Base-by-base conservation (phyloP, 768 basidiomycete species). In the Suillus lakei region DNA sequence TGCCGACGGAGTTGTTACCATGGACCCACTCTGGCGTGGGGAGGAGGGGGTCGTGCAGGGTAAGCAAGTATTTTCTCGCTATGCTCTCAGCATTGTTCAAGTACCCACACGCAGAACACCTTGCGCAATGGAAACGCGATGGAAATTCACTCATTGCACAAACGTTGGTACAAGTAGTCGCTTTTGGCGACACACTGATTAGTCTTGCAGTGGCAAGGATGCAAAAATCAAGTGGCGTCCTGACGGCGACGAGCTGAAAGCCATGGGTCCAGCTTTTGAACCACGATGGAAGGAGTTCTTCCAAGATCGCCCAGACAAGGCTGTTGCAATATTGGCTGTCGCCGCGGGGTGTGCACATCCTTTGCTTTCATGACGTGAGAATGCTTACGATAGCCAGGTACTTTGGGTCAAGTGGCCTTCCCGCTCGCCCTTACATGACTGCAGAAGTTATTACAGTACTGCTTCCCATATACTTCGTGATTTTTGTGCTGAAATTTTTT, bases 141-240 rank as follows among this genome's bases (percentile, higher is more conserved):
- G 85, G 83, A 0, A 75, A 73, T 39, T 85, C 85, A 7, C 66
- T 83, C 44, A 76, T 88, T 69, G 79, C 86, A 0, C 81, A 84
- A 68, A 89, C 87, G 88, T 88, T 55, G 18, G 79, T 64, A 28
- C 2, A 67, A 26, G 39, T 2, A n/a, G 26, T 18, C 7, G 3
- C 28, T n/a, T 10, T 15, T 18, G 10, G 28, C 12, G 8, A 18
- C 4, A 18, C 41, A 13, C 26, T 66, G 23, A 63, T 12, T 3
- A 13, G n/a, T 3, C 12, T 56, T n/a, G 13, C 38, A 72, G 71
- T 23, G 68, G 65, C 7, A 21, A n/a, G 2, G 75, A 72, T 21
- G 72, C 62, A 2, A 32, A 56, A 7, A 61, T 70, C 51, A 77
- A 76, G 56, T 23, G 76, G 16, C 72, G 76, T 16, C 75, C 74